phyloP scores from a whole-genome alignment of 306 rosid genomes.

The Quercus parvula region DNA sequence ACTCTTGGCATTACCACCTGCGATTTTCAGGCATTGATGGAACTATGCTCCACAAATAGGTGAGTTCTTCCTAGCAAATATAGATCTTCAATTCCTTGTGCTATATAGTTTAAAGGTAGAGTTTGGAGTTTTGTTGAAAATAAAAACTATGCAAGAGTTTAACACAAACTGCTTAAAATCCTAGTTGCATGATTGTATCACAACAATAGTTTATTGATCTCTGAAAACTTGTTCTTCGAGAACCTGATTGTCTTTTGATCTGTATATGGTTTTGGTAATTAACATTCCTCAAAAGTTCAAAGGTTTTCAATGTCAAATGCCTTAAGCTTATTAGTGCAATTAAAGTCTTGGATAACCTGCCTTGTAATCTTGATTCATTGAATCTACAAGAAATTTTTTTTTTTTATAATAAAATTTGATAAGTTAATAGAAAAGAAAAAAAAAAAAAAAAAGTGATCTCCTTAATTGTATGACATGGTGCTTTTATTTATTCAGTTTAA shows the following conservation, averaged over 20 bases:
- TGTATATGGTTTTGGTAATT: neutral
- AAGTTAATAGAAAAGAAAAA: too few species aligned
- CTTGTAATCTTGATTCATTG: neutral
- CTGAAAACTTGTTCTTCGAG: neutral
- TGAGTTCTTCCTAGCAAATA: slow-evolving; percentile 23
- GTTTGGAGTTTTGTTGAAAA: slow-evolving; percentile 3
- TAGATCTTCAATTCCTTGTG: slow-evolving; percentile 27
- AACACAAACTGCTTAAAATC: neutral
- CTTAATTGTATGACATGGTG: neutral
- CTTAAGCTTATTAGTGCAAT: neutral
- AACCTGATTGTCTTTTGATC: neutral
- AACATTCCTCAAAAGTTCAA: neutral
- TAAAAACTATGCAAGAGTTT: neutral
- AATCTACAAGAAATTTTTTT: too few species aligned
- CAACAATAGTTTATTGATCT: neutral
- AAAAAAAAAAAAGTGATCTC: too few species aligned
- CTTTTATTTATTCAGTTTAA: neutral
- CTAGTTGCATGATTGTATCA: too few species aligned
- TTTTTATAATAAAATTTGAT: too few species aligned
- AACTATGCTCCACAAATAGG: slow-evolving; percentile 78
- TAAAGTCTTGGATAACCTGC: neutral
- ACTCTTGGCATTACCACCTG: slow-evolving; percentile 55
- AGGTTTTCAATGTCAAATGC: neutral
- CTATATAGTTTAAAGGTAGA: slow-evolving; percentile 11
- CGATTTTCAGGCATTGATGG: slow-evolving; percentile 57